Conservation (phyloP, 495 filamentous ascomycete genomes). For the Penicillium atrosanguineum region DNA sequence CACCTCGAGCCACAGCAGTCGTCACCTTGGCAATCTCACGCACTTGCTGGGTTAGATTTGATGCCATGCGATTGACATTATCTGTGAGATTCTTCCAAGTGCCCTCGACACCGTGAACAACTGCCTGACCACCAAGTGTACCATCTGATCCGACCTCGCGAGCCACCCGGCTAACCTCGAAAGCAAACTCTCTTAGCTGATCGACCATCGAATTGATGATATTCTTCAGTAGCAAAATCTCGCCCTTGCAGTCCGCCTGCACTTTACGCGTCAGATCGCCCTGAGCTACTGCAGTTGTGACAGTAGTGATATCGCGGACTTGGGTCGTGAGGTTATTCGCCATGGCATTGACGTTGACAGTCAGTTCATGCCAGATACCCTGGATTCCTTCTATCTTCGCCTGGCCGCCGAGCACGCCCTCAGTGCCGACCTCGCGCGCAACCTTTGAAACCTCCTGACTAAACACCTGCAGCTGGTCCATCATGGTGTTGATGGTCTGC, state of each 20-base stretch:
- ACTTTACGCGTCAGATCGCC: slow-evolving; percentile 90
- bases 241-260: slow-evolving; percentile 84
- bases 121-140: slow-evolving; percentile 82
- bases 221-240: slow-evolving; percentile 82
- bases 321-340: slow-evolving; percentile 89
- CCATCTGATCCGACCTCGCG: slow-evolving; percentile 89
- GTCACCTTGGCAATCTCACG: slow-evolving; percentile 92
- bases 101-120: slow-evolving; percentile 92
- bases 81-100: slow-evolving; percentile 93
- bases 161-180: slow-evolving; percentile 89
- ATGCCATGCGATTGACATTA: slow-evolving; percentile 93
- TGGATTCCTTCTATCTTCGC: slow-evolving; percentile 84
- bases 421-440: slow-evolving; percentile 87
- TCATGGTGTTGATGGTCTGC: slow-evolving; percentile 87
- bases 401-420: slow-evolving; percentile 85
- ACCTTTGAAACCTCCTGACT: slow-evolving; percentile 88
- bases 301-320: slow-evolving; percentile 88
- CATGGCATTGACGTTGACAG: slow-evolving; percentile 89
- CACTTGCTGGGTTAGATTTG: slow-evolving; percentile 72
- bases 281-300: slow-evolving; percentile 87
- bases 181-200: slow-evolving; percentile 84
- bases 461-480: slow-evolving; percentile 91
- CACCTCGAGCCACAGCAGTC: slow-evolving; percentile 83
- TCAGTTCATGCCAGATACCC: slow-evolving; percentile 92
- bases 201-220: slow-evolving; percentile 97